Conservation (phyloP, 1,139 yeast genomes). For the Debaryomyces udenii region DNA sequence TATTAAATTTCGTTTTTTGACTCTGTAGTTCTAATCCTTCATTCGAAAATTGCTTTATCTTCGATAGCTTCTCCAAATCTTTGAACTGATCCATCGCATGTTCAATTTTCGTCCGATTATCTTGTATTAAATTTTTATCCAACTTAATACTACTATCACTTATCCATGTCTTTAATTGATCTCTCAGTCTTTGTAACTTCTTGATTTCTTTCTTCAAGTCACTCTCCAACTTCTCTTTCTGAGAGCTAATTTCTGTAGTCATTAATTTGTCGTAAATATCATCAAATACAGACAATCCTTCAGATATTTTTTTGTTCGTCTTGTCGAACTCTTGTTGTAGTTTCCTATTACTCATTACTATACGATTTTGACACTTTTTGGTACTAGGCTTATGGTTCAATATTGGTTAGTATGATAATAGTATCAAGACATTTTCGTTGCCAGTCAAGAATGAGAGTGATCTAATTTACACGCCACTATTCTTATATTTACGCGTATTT, state of each 20-base stretch:
- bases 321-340: conserved; percentile 86
- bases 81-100: conserved; percentile 96
- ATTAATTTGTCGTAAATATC: conserved; percentile 84
- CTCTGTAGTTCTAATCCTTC: conserved; percentile 83
- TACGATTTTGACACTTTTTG: conserved; percentile 3
- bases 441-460: conserved; percentile 4
- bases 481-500: conserved; percentile 8
- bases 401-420: too few species aligned
- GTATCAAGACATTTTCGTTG: conserved; percentile 1
- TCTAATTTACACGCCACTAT: conserved; percentile 2
- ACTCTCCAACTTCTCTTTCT: conserved; percentile 90
- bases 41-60: conserved; percentile 92
- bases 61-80: conserved; percentile 91
- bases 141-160: conserved; percentile 92
- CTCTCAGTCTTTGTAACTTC: conserved; percentile 90
- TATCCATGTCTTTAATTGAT: conserved; percentile 95
- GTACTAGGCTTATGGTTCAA: conserved; percentile 3
- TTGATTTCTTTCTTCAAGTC: conserved; percentile 96
- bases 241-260: conserved; percentile 80
- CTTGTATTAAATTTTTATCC: conserved; percentile 71
- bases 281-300: conserved; percentile 90
- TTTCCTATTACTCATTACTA: conserved; percentile 47
- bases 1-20: conserved; percentile 34
- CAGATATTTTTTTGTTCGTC: conserved; percentile 90
- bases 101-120: conserved; percentile 83